Base-by-base conservation (phyloP, 2,329 filamentous ascomycete genomes). In the Aschersonia sp. region DNA sequence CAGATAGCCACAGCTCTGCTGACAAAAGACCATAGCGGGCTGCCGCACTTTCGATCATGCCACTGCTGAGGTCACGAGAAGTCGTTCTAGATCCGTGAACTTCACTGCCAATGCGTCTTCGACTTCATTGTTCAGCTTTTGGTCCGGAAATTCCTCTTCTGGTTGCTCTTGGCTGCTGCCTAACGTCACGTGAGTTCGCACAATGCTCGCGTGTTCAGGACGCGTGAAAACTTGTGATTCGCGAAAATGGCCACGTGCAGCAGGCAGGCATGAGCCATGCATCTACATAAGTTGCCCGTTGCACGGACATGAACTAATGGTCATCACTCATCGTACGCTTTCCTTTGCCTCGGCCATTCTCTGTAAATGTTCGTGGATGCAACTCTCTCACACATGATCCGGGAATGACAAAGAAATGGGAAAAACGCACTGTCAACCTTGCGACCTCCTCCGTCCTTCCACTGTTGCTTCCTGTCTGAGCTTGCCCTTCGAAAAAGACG, bases 121-220 rank as follows among this genome's bases (percentile, higher is more conserved):
- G 20, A 20, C 20, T 20, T 20, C 20, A 20, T 20, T 20, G 20
- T 20, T 20, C 20, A 20, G 20, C 20, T 20, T 20, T 20, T 20
- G 20, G 20, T 20, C 20, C 20, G 20, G 20, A 20, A 20, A 1
- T 20, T 20, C 20, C 20, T 20, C 20, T 20, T 20, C 20, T 20
- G 20, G 20, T 20, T 20, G 20, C 20, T 30, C 44, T 5, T 40
- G 10, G 6, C 56, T 56, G 61, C 57, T 65, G 63, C 63, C 64
- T 65, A 52, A 48, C 30, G 44, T 61, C 64, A 66, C 62, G 63
- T 66, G 64, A 61, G 45, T 51, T 59, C 64, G 64, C 55, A 59
- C 57, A 55, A 53, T 46, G 48, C 48, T 62, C 64, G 64, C 62
- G 64, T 59, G 55, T 47, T 35, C n/a, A 51, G 45, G 43, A 54